phyloP scores from a whole-genome alignment of 345 rosid species.

The Eucalyptus rudis region DNA sequence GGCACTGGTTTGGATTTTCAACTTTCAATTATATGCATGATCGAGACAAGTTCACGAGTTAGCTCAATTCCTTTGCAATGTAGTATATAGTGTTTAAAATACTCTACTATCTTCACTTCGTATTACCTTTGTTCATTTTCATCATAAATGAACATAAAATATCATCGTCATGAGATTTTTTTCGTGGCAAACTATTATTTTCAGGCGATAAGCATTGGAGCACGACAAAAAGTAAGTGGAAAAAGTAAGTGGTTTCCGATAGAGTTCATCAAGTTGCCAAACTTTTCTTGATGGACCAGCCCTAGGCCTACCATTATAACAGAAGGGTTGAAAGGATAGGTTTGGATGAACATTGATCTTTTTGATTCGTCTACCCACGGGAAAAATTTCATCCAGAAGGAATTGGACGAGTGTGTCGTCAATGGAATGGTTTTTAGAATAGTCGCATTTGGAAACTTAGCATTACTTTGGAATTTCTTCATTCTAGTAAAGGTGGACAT shows the following conservation, averaged over 20 bases:
- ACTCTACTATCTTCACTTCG: background rate
- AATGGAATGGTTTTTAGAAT: background rate
- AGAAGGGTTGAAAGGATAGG: background rate
- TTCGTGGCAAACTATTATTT: background rate
- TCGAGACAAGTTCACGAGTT: background rate
- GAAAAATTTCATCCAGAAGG: background rate
- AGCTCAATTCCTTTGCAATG: background rate
- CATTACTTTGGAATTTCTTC: background rate
- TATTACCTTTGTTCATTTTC: background rate
- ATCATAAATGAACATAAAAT: background rate
- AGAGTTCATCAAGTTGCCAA: background rate
- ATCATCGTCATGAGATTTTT: background rate
- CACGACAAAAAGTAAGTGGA: background rate
- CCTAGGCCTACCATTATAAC: background rate
- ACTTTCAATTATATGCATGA: background rate
- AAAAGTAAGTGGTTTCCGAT: background rate
- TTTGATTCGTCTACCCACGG: background rate
- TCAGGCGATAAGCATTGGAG: background rate
- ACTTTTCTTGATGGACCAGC: background rate
- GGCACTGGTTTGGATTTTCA: background rate
- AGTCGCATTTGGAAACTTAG: background rate
- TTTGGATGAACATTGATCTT: background rate
- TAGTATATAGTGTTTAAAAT: background rate
- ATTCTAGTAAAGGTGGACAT: background rate
- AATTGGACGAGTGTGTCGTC: background rate